Evolutionary conservation across 2,329 filamentous ascomycete species (phyloP).

Genomic region (Curvularia sp.): DNA sequence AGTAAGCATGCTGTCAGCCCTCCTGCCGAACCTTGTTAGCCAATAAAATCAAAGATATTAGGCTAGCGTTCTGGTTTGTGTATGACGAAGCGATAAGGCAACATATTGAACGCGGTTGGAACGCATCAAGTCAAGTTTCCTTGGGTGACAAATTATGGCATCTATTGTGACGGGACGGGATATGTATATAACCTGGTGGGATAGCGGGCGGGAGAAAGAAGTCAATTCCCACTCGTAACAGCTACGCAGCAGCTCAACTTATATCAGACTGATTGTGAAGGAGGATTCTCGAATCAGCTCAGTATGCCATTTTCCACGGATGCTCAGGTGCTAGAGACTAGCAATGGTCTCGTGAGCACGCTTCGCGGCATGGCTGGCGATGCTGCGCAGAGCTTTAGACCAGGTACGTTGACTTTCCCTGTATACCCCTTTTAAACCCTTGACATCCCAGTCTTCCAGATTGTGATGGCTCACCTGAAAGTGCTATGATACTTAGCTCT

Average conservation of each 20-base stretch:
- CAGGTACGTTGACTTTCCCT: conserved; percentile 31
- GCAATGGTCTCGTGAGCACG: conserved; percentile 37
- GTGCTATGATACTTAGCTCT: too few relatives aligned
- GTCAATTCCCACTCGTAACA: background rate
- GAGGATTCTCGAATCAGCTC: too few relatives aligned
- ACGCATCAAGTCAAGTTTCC: background rate
- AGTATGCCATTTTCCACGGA: conserved; percentile 46
- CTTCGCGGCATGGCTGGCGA: conserved; percentile 36
- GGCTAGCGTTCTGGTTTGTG: conserved; percentile 17
- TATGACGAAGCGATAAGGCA: background rate
- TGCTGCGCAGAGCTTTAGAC: conserved; percentile 37
- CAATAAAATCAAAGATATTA: conserved; percentile 24
- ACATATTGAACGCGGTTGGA: background rate
- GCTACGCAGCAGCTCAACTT: background rate
- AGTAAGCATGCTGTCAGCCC: conserved; percentile 36
- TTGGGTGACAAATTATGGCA: background rate
- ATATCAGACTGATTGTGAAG: background rate
- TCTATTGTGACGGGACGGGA: background rate
- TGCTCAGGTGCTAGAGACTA: conserved; percentile 35
- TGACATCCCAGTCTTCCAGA: background rate
- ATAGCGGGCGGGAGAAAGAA: background rate
- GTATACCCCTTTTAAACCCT: background rate
- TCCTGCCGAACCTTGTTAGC: conserved; percentile 2
- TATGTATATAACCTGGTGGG: background rate
- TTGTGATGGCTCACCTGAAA: too few relatives aligned